Evolutionary conservation across 768 basidiomycete species (phyloP).

Genomic region (Boletus vinaceobasis): DNA sequence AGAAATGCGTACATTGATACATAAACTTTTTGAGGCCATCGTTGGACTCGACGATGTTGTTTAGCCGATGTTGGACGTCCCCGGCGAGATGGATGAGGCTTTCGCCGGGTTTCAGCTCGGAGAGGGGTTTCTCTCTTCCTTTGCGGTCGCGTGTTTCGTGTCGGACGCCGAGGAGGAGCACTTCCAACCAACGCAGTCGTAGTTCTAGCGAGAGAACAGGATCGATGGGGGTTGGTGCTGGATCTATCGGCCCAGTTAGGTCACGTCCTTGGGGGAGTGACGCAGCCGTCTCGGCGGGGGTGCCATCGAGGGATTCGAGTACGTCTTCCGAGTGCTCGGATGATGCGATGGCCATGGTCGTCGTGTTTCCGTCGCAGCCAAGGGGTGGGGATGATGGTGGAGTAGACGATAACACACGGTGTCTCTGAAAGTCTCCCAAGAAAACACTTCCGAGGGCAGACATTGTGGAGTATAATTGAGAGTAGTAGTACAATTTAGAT

Average conservation of each 20-base stretch:
- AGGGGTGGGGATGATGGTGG: slow-evolving; percentile 43
- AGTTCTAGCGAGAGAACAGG: slow-evolving; percentile 70
- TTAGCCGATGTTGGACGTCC: slow-evolving; percentile 56
- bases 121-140: slow-evolving; percentile 29
- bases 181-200: slow-evolving; percentile 77
- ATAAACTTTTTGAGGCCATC: slow-evolving; percentile 75
- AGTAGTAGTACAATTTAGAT: background rate
- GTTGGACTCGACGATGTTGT: slow-evolving; percentile 58
- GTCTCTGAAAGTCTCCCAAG: slow-evolving; percentile 71
- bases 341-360: slow-evolving; percentile 13
- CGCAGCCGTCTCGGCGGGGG: slow-evolving; percentile 12
- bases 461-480: slow-evolving; percentile 25
- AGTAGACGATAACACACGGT: slow-evolving; percentile 59
- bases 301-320: slow-evolving; percentile 21
- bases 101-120: slow-evolving; percentile 47
- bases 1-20: slow-evolving; percentile 55
- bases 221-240: slow-evolving; percentile 41
- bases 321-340: slow-evolving; percentile 16
- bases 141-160: slow-evolving; percentile 44
- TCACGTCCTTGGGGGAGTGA: slow-evolving; percentile 9
- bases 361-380: slow-evolving; percentile 6
- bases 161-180: slow-evolving; percentile 64
- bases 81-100: slow-evolving; percentile 58
- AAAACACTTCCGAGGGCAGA: slow-evolving; percentile 73
- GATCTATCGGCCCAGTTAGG: background rate